Base-by-base conservation (phyloP, 352 stramenopile species). In the Thraustochytrium sp. region DNA sequence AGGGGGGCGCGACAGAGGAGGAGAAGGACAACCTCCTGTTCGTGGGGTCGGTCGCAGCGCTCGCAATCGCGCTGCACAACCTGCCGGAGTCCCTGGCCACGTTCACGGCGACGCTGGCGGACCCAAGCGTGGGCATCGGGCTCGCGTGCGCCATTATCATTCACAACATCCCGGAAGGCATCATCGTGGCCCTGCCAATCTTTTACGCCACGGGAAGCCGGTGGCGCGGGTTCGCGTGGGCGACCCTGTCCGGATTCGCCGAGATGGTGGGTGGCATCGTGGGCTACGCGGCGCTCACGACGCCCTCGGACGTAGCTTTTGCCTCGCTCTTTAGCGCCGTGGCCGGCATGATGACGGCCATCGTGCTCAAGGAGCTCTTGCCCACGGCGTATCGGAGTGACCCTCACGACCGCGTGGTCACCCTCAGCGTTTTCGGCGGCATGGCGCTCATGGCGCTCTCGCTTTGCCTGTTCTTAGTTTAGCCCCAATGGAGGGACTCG, bases 91-190 rank as follows among this genome's bases (percentile, higher is more conserved):
- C 94, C 26, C 92, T 98, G 42, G 95, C 94, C 4, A 98, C 94
- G 0, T 98, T 97, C 85, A 94, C 98, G 23, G 93, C 91, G 0
- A 90, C 93, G 1, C 86, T 98, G 4, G 85, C 95, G 8, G 93
- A 97, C 85, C 92, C 93, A 1, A 89, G 86, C 0, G 92, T 98
- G 16, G 96, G 96, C 44, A 87, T 91, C 55, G 92, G 94, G 21
- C 88, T 98, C 4, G 94, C 95, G 0, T 88, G 98, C 46, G 95
- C 92, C 31, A 98, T 99, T 78, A 94, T 91, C 4, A 92, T 98
- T 34, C 95, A 99, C 88, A 99, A 99, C 85, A 96, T 99, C 73
- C 95, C 95, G 2, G 96, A 99, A 76, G 96, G 96, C 0, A 88
- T 98, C 40, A 97, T 93, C 61, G 92, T 98, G 18, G 93, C 95